A percentile compares a stretch with the other conserved stretches of the same genome.
Evolutionary conservation across 2,329 filamentous ascomycete species (phyloP).

Genomic region (Macrophomina phaseolina): DNA sequence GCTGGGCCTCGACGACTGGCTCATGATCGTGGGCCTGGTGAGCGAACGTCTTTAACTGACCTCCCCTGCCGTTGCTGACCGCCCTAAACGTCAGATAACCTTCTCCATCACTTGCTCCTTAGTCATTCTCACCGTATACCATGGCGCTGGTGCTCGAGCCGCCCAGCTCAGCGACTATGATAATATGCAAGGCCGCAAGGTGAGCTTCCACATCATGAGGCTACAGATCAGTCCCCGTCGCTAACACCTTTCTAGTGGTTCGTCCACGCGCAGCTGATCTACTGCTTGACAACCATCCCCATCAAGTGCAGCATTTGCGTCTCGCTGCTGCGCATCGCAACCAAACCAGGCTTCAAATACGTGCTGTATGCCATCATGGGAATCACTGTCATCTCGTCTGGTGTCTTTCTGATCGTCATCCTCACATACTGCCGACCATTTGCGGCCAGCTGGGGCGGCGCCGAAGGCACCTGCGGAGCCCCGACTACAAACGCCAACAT

Average conservation of each 20-base stretch:
- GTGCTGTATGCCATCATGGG: neutral
- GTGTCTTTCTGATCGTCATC: slow-evolving; percentile 3
- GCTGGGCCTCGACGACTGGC: neutral
- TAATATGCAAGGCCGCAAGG: neutral
- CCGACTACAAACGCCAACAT: slow-evolving; percentile 35
- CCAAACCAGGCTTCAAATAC: neutral
- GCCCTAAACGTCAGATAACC: neutral
- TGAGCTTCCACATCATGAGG: neutral
- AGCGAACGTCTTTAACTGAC: no score
- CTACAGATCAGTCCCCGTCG: no score
- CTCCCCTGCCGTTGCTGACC: no score
- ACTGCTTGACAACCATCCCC: slow-evolving; percentile 1
- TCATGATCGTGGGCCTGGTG: neutral
- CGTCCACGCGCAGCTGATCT: neutral
- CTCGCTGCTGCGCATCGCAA: slow-evolving; percentile 8
- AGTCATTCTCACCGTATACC: neutral
- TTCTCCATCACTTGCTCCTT: neutral
- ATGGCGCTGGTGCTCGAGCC: neutral
- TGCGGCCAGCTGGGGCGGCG: slow-evolving; percentile 24
- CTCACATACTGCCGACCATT: slow-evolving; percentile 25
- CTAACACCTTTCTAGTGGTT: neutral
- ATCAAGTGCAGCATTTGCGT: slow-evolving; percentile 22
- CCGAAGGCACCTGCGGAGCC: neutral
- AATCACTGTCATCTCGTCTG: neutral
- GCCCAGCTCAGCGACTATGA: neutral